Conservation (phyloP, 1,139 yeast species). For the Suhomyces chickasaworum region DNA sequence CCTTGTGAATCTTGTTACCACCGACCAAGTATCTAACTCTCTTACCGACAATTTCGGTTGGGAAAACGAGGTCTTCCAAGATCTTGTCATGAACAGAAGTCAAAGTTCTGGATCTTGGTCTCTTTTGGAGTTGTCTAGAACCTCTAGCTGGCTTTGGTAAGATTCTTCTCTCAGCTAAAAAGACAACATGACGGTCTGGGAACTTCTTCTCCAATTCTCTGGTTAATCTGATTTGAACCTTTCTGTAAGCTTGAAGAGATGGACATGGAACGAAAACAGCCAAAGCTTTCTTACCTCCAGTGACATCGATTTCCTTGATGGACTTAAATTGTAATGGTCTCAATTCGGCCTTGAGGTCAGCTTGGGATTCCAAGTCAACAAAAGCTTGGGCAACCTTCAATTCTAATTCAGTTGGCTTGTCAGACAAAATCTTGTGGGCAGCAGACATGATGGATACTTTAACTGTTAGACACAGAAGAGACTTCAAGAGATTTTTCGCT, state of each 20-base stretch:
- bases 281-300: constrained; percentile 98
- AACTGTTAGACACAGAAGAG: constrained; percentile 14
- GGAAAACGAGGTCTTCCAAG: constrained; percentile 99
- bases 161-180: constrained; percentile 99
- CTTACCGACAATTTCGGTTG: constrained; percentile 99
- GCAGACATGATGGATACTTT: constrained; percentile 71
- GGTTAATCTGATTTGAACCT: constrained; percentile 95
- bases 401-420: constrained; percentile 96
- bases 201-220: constrained; percentile 99
- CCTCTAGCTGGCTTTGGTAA: constrained; percentile 94
- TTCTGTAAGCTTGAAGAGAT: constrained; percentile 90
- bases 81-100: constrained; percentile 98
- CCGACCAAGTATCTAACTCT: constrained; percentile 99
- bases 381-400: constrained; percentile 99
- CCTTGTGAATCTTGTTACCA: constrained; percentile 98
- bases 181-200: constrained; percentile 99
- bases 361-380: constrained; percentile 92
- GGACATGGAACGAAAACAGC: constrained; percentile 99
- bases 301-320: constrained; percentile 95
- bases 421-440: constrained; percentile 89
- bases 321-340: constrained; percentile 99
- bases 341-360: constrained; percentile 96
- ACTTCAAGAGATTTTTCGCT: constrained; percentile 8
- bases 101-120: constrained; percentile 99
- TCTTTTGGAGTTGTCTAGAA: constrained; percentile 93